Percentiles rank a stretch among this genome's conserved stretches.
Conservation (phyloP, 2,329 filamentous ascomycete species). For the Penicillium janthinellum region DNA sequence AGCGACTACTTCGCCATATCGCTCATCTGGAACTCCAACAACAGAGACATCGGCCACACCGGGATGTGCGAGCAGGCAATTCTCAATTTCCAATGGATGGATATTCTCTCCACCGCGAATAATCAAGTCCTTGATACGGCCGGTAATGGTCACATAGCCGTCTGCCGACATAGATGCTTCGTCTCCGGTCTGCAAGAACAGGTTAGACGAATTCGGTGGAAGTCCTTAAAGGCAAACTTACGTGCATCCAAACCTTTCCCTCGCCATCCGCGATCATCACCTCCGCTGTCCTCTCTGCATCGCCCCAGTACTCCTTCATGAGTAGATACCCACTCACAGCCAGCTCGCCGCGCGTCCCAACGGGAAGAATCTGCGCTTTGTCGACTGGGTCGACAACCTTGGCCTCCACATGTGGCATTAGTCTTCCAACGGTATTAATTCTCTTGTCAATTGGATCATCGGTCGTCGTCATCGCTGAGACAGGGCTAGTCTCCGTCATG, state of each 20-base stretch:
- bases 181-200: slow-evolving; percentile 70
- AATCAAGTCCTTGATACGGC: slow-evolving; percentile 91
- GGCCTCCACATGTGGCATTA: slow-evolving; percentile 78
- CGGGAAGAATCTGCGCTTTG: slow-evolving; percentile 58
- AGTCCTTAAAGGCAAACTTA: slow-evolving; percentile 29
- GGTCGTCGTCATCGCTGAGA: slow-evolving; percentile 76
- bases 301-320: slow-evolving; percentile 90
- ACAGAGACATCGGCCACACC: slow-evolving; percentile 75
- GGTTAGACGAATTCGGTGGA: not conserved
- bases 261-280: slow-evolving; percentile 62
- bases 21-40: slow-evolving; percentile 78
- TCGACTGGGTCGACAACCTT: slow-evolving; percentile 76
- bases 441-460: slow-evolving; percentile 72
- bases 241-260: slow-evolving; percentile 75
- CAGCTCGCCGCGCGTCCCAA: slow-evolving; percentile 75
- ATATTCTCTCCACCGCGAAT: slow-evolving; percentile 96
- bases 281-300: slow-evolving; percentile 67
- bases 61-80: slow-evolving; percentile 74
- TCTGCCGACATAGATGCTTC: slow-evolving; percentile 82
- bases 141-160: slow-evolving; percentile 86
- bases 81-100: slow-evolving; percentile 89
- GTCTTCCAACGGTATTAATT: slow-evolving; percentile 73
- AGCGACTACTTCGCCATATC: slow-evolving; percentile 82
- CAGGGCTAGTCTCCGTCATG: slow-evolving; percentile 84
- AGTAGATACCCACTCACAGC: slow-evolving; percentile 82